Percentiles rank a stretch among this genome's conserved stretches.
Conservation (phyloP, 805 yeast genomes). For the Candida verbasci region DNA sequence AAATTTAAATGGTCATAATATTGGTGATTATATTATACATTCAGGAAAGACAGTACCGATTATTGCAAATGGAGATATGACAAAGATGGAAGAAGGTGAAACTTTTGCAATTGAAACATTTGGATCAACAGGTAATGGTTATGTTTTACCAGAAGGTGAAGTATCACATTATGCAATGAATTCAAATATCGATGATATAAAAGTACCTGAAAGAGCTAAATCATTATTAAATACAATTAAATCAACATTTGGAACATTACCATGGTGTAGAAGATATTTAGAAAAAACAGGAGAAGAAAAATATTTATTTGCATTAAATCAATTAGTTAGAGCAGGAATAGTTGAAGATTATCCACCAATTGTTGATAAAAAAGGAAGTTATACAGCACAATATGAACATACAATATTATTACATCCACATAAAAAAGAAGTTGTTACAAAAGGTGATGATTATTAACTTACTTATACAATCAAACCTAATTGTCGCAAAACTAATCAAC, state of each 20-base stretch:
- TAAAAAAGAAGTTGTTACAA: constrained; percentile 87
- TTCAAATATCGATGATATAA: constrained; percentile 34
- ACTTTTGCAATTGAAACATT: constrained; percentile 97
- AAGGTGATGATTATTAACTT: constrained; percentile 92
- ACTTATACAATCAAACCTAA: too few species aligned
- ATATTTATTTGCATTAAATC: constrained; percentile 81
- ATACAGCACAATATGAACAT: constrained; percentile 97
- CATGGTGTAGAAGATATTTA: constrained; percentile 93
- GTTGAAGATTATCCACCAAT: constrained; percentile 94
- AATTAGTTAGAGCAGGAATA: constrained; percentile 78
- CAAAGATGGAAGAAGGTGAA: constrained; percentile 99
- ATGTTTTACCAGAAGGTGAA: constrained; percentile 82
- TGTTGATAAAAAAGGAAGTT: constrained; percentile 74
- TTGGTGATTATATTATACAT: constrained; percentile 79
- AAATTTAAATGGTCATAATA: constrained; percentile 92
- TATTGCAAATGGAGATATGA: constrained; percentile 86
- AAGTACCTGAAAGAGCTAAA: constrained; percentile 65
- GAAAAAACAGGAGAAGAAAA: constrained; percentile 91
- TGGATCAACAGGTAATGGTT: constrained; percentile 95
- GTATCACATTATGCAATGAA: constrained; percentile 86
- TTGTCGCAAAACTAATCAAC: too few species aligned
- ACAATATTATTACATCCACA: constrained; percentile 88
- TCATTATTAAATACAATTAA: constrained; percentile 66
- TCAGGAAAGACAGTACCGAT: constrained; percentile 97
- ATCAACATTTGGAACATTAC: constrained; percentile 84